These are phyloP conservation scores for Casuarina equisetifolia DNA, from an alignment of 306 rosid genomes.

Conservation along the genomic window DNA sequence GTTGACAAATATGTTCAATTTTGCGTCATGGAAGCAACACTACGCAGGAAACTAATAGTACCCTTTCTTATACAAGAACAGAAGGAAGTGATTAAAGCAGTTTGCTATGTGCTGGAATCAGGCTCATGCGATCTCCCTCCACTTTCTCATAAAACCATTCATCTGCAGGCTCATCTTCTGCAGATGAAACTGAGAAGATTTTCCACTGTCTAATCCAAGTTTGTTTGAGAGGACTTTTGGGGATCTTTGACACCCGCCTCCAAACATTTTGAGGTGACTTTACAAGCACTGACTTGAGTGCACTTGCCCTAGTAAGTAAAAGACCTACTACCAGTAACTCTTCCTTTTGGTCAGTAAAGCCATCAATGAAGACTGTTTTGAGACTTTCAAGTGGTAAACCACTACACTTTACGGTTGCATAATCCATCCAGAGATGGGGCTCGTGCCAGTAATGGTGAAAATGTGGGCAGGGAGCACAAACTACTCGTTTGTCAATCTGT, in stretches of 20 bases:
- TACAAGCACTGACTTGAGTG: neutral
- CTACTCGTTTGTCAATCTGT: neutral
- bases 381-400: neutral
- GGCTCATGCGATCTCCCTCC: neutral
- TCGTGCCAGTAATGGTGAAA: conserved; percentile 1
- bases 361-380: neutral
- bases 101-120: neutral
- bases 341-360: neutral
- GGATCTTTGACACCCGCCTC: neutral
- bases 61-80: neutral
- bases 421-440: conserved; percentile 7
- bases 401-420: neutral
- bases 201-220: neutral
- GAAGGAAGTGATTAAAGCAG: neutral
- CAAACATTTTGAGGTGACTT: neutral
- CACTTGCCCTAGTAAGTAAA: neutral
- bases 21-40: neutral
- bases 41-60: too few relatives aligned
- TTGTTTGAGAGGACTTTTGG: neutral
- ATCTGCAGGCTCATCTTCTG: neutral
- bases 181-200: neutral
- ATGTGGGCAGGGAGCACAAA: neutral
- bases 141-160: neutral
- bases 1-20: neutral
- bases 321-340: neutral